These are phyloP conservation scores for Lentinula aciculospora DNA, from an alignment of 768 basidiomycete species.

Conservation along the genomic window DNA sequence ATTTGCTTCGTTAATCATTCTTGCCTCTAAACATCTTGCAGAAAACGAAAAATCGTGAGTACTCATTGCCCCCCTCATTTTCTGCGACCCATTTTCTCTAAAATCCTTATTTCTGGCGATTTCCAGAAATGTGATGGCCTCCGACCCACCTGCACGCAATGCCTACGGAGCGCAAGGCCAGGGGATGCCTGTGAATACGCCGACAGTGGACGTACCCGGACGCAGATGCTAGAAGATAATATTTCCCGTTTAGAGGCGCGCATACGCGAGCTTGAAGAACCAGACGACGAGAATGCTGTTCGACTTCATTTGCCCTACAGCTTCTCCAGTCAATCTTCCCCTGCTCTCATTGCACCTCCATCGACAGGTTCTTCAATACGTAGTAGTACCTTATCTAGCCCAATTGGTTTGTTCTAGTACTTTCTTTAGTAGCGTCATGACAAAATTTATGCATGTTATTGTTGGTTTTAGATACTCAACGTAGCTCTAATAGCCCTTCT, in stretches of 20 bases:
- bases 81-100: neutral
- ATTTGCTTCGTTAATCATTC: neutral
- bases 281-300: slow-evolving; percentile 15
- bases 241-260: slow-evolving; percentile 31
- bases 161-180: slow-evolving; percentile 26
- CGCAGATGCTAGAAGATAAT: slow-evolving; percentile 34
- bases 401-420: neutral
- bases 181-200: slow-evolving; percentile 40
- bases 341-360: neutral
- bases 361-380: neutral
- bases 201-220: slow-evolving; percentile 31
- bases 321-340: slow-evolving; percentile 1
- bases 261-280: slow-evolving; percentile 32
- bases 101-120: neutral
- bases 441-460: neutral
- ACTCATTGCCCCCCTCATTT: neutral
- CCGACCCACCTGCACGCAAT: slow-evolving; percentile 34
- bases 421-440: neutral
- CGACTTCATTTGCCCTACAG: slow-evolving; percentile 15
- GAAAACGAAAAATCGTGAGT: slow-evolving; percentile 9
- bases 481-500: neutral
- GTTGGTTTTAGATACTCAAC: neutral
- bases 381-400: neutral
- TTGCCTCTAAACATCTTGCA: neutral
- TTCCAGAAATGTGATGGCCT: slow-evolving; percentile 37